Conservation (phyloP, 1,284 basidiomycete species). For the Rhodofomes roseus region DNA sequence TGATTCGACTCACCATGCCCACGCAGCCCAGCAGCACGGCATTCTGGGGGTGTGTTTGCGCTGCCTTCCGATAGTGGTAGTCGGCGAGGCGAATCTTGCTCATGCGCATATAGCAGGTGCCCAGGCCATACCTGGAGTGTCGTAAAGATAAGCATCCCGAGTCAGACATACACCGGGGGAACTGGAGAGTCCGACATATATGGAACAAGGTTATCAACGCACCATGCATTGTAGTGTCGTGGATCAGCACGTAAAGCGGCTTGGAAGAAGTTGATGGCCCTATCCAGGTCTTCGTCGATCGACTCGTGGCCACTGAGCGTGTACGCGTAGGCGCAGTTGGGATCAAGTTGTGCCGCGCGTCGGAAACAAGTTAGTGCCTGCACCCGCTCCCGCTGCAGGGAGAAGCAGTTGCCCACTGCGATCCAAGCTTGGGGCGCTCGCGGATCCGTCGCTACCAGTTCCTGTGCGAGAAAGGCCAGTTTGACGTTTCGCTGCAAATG, state of each 20-base stretch:
- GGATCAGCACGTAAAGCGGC: constrained; percentile 83
- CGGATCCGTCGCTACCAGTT: constrained; percentile 78
- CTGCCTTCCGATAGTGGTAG: constrained; percentile 90
- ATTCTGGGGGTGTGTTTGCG: constrained; percentile 88
- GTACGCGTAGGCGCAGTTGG: constrained; percentile 86
- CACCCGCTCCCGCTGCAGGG: constrained; percentile 84
- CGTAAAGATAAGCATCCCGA: constrained; percentile 18
- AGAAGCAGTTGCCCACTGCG: constrained; percentile 90
- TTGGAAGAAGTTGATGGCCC: constrained; percentile 87
- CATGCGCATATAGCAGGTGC: constrained; percentile 88
- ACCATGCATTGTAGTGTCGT: constrained; percentile 96
- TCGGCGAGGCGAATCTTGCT: constrained; percentile 89
- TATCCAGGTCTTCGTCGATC: constrained; percentile 88
- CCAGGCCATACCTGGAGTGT: constrained; percentile 84
- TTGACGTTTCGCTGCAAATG: constrained; percentile 79
- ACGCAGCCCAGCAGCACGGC: constrained; percentile 88
- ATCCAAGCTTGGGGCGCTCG: constrained; percentile 91
- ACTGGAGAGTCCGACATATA: background rate
- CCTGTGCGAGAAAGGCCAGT: constrained; percentile 88
- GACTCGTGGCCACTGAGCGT: constrained; percentile 94
- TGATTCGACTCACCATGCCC: constrained; percentile 67
- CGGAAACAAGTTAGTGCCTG: constrained; percentile 91
- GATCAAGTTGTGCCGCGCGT: constrained; percentile 81
- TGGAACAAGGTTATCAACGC: constrained; percentile 26
- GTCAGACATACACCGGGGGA: background rate